phyloP scores from a whole-genome alignment of 371 early-diverging fungal genomes.

The Mortierella sp. region DNA sequence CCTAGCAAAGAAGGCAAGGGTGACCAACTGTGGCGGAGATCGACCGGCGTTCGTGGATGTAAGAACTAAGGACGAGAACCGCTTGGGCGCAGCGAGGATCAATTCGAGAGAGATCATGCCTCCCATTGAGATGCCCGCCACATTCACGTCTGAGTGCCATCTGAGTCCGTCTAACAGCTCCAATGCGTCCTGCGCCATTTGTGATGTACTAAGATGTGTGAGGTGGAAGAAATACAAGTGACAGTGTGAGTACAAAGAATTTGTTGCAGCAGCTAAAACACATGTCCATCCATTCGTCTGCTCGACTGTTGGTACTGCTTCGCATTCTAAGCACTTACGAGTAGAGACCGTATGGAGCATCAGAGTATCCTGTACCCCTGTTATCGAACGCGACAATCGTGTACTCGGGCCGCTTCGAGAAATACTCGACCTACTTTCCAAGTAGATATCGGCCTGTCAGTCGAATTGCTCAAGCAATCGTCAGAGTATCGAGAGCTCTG shows the following conservation, averaged over 20 bases:
- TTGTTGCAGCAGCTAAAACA: neutral
- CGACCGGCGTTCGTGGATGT: conserved; percentile 55
- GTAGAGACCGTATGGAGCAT: conserved; percentile 67
- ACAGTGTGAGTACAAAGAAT: neutral
- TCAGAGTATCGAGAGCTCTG: neutral
- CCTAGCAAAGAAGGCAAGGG: conserved; percentile 37
- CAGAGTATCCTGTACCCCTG: conserved; percentile 80
- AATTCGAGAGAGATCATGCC: conserved; percentile 77
- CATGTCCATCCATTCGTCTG: neutral
- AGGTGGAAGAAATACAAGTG: neutral
- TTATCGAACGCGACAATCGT: conserved; percentile 87
- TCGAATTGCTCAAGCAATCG: neutral
- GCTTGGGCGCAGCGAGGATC: conserved; percentile 42
- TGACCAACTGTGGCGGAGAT: conserved; percentile 50
- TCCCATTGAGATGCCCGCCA: conserved; percentile 81
- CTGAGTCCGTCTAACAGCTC: conserved; percentile 75
- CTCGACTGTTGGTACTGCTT: neutral
- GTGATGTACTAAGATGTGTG: conserved; percentile 64
- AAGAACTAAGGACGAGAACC: conserved; percentile 43
- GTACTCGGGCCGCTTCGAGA: conserved; percentile 62
- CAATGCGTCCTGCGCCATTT: conserved; percentile 83
- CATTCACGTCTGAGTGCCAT: conserved; percentile 73
- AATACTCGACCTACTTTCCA: conserved; percentile 33
- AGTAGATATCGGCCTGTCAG: neutral
- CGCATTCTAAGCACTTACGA: conserved; percentile 42